Evolutionary conservation across 176 grass and related monocot species (phyloP).

Genomic region (Panicum miliaceum): DNA sequence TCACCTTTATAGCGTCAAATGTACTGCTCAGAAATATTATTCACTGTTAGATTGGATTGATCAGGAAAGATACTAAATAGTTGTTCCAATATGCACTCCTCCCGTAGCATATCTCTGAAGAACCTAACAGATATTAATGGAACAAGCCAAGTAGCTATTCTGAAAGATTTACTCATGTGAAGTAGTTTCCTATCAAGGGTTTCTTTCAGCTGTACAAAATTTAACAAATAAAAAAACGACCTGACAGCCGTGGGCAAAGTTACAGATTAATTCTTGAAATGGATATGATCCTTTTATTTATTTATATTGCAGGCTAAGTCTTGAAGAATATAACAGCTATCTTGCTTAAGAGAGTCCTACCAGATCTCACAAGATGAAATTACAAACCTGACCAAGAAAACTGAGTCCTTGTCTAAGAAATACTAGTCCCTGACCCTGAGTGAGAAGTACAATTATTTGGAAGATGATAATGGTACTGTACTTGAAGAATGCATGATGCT

Average conservation of each 20-base stretch:
- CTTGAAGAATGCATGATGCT: constrained; percentile 71
- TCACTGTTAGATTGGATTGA: constrained; percentile 23
- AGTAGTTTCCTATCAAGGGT: background rate
- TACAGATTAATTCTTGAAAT: too few relatives aligned
- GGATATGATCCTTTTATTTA: too few relatives aligned
- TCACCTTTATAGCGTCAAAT: constrained; percentile 73
- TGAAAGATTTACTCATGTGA: background rate
- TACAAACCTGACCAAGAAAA: constrained; percentile 50
- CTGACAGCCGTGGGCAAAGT: background rate
- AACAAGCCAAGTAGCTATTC: background rate
- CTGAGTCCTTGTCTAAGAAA: constrained; percentile 54
- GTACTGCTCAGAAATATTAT: constrained; percentile 48
- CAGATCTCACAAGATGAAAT: constrained; percentile 53
- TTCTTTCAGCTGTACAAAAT: background rate
- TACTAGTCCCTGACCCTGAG: constrained; percentile 49
- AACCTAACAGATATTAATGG: background rate
- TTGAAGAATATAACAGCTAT: too few relatives aligned
- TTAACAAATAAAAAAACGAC: background rate
- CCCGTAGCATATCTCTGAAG: background rate
- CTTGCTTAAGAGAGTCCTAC: constrained; percentile 46
- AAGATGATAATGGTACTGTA: constrained; percentile 49
- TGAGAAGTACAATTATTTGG: constrained; percentile 52
- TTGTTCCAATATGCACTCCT: background rate
- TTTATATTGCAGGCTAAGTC: too few relatives aligned
- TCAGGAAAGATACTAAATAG: background rate